Conservation (phyloP, 768 basidiomycete species). For the Coprinopsis cinerea region DNA sequence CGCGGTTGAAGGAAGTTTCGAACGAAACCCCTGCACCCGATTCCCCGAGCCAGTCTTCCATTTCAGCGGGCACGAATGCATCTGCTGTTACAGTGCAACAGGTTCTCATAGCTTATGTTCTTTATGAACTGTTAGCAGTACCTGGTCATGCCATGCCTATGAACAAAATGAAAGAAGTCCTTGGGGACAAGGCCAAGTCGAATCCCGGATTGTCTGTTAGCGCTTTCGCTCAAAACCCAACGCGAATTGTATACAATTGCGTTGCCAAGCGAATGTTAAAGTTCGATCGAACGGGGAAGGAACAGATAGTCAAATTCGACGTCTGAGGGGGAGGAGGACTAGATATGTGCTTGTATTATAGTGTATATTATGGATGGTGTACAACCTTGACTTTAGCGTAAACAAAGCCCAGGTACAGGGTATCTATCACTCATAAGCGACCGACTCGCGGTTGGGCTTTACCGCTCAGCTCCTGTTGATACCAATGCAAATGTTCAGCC, state of each 20-base stretch:
- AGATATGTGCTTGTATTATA: neutral
- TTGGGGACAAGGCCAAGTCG: conserved; percentile 38
- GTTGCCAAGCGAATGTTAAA: conserved; percentile 77
- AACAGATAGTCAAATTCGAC: conserved; percentile 74
- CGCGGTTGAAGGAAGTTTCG: conserved; percentile 8
- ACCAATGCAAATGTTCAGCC: conserved; percentile 86
- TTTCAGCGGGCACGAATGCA: conserved; percentile 32
- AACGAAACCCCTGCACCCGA: conserved; percentile 41
- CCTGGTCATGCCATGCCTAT: conserved; percentile 55
- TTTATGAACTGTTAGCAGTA: conserved; percentile 51
- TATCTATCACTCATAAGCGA: too few relatives aligned
- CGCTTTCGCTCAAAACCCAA: conserved; percentile 40
- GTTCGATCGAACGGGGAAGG: conserved; percentile 70
- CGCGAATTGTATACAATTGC: conserved; percentile 65
- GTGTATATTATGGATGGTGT: neutral
- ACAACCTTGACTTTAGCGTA: too few relatives aligned
- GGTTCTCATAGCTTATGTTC: conserved; percentile 62
- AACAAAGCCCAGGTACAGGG: too few relatives aligned
- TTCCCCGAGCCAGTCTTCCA: conserved; percentile 52
- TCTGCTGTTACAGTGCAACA: conserved; percentile 57
- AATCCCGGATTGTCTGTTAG: conserved; percentile 24
- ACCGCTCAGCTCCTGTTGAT: conserved; percentile 10
- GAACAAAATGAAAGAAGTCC: conserved; percentile 52
- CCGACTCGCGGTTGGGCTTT: too few relatives aligned
- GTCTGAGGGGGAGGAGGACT: conserved; percentile 22